Evolutionary conservation across 371 early-diverging fungal genomes (phyloP), one percentile per base, ranked within the genome.

Genomic region (Lichtheimia ramosa): DNA sequence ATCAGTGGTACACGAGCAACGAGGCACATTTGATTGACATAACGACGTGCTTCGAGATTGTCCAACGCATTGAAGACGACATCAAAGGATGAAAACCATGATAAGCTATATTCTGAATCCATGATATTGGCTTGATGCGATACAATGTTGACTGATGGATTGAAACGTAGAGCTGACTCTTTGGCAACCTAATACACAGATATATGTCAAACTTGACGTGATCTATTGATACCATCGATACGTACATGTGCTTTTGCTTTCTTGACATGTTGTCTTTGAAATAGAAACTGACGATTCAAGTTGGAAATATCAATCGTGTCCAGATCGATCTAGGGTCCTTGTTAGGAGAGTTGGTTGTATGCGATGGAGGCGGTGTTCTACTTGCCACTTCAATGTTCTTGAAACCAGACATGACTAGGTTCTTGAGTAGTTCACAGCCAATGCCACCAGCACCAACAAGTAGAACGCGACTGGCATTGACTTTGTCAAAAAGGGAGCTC

Each of bases 261-360:
- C 59, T 89, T 90, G 61, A 99, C 91, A 75, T 99, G 97, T 52
- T 90, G 78, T 43, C 83, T 87, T 75, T 91, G 93, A 78, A 99
- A 99, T 56, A 99, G 82, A 68, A 99, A 98, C 79, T 99, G 99
- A 24, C 99, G 83, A 74, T 99, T 99, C 58, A 99, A 79, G 75
- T 99, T 99, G 39, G 97, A 94, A 50, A 98, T 78, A 62, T 99
- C 99, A 56, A 99, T 98, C 0, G 96, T 96, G 77, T 99, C 99
- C 56, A 96, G 75, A 79, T 99, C 99, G 51, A 99, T 88, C 86
- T 92, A 58, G 15, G 40, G 27, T 42, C 2, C 10, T 34, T 34
- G 34, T 34, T 34, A 34, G 34, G 27, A 2, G 27, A n/a, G 27
- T 27, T 3, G 25, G 34, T 34, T 34, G 34, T 10, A 10, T 34